Evolutionary conservation across 108 stramenopile genomes (phyloP), one percentile per base, ranked within the genome.

Genomic region (Cylindrotheca fusiformis): DNA sequence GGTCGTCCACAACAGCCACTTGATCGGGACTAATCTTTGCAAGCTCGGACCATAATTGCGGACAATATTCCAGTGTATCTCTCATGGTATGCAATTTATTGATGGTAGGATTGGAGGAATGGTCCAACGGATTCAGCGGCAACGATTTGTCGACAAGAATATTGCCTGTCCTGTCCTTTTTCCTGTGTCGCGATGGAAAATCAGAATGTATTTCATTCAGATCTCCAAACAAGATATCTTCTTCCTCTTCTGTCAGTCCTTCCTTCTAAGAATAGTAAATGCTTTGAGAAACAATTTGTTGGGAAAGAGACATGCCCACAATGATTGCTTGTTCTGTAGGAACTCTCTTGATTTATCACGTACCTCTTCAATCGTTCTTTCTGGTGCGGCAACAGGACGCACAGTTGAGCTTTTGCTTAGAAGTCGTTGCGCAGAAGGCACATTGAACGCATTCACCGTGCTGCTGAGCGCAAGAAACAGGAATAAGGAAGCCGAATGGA

Each of bases 1-100:
- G 88, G 56, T 88, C 88, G 60, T 93, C 91, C 50, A 88, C 63
- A 14, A 93, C 21, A n/a, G 91, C 91, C 2, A 81, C 63, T 59
- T 76, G 52, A 46, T 84, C 47, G 19, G 85, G 83, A 61, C 81
- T 84, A 24, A 69, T 51, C 27, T 69, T 21, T 1, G 88, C 71
- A 41, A 93, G 57, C 52, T 86, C 75, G 4, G 57, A 66, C 91
- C 91, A 93, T 2, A 93, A 58, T 48, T 69, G 60, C 14, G 92
- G 92, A 65, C 88, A 90, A 24, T 58, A 66, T 2, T 67, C 21
- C 2, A 93, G 41, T 5, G 69, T 78, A 20, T 82, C 72, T 23
- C 91, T 72, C 71, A 89, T 80, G 18, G 83, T 78, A 17, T 61
- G 72, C 4, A 93, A 69, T 61, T 89, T 84, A 58, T 87, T 86